Evolutionary conservation across 78 protist species (phyloP), one percentile per base, ranked within the genome.

Genomic region (Salpingoeca rosetta): DNA sequence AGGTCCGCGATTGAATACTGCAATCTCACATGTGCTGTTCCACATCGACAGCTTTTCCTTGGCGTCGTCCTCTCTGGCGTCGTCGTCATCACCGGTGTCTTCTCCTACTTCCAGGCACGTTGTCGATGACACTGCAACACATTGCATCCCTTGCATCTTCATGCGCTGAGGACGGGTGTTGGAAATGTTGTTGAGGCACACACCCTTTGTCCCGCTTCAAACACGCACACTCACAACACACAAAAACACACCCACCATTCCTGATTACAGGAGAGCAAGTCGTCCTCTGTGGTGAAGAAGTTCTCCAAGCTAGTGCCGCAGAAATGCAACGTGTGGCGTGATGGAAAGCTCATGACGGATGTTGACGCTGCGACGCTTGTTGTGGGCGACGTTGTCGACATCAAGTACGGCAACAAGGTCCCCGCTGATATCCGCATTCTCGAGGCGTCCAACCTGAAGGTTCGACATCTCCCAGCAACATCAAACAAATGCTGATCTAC

Each of bases 1-100:
- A n/a, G n/a, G n/a, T n/a, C n/a, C n/a, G n/a, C n/a, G n/a, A n/a
- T n/a, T n/a, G n/a, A n/a, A n/a, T n/a, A n/a, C n/a, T n/a, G n/a
- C n/a, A n/a, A n/a, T n/a, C n/a, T n/a, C n/a, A n/a, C n/a, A n/a
- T n/a, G n/a, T n/a, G n/a, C n/a, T n/a, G n/a, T n/a, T n/a, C n/a
- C n/a, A n/a, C n/a, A n/a, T 7, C 25, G 2, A 35, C 17, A 76
- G 75, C 57, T 40, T 1, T 44, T 83, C 56, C 87, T 96, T 22
- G 96, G 98, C 37, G 82, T 96, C 51, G 96, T 94, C 37, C 90
- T 96, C 84, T 2, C 85, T 38, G 82, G 86, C 65, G 96, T 97
- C 27, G 95, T 96, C 35, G 0, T 95, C 25, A 36, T 94, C 44
- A 95, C 95, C 38, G 92, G 92, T 80, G 81, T 87, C 51, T 92